These are phyloP conservation scores for Deakozyma indianensis DNA, from an alignment of 805 yeast genomes.

Conservation along the genomic window DNA sequence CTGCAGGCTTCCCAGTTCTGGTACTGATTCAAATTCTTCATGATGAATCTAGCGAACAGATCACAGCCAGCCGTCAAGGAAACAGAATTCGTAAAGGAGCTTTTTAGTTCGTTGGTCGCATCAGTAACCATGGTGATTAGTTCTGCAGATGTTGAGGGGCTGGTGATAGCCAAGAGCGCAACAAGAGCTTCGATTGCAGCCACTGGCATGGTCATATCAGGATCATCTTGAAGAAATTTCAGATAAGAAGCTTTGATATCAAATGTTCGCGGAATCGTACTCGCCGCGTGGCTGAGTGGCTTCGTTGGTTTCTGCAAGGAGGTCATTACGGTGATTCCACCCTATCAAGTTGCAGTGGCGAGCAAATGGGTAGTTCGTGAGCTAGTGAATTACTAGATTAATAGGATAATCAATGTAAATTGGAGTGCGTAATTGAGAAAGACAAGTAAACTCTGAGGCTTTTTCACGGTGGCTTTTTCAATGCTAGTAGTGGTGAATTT, in stretches of 20 bases:
- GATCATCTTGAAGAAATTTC: slow-evolving; percentile 69
- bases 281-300: no score
- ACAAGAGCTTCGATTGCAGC: slow-evolving; percentile 96
- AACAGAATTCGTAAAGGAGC: slow-evolving; percentile 76
- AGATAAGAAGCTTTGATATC: slow-evolving; percentile 75
- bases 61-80: slow-evolving; percentile 97
- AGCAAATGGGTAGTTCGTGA: no score
- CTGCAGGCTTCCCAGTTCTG: slow-evolving; percentile 94
- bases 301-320: no score
- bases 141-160: slow-evolving; percentile 90
- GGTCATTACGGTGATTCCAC: no score
- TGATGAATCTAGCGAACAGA: slow-evolving; percentile 82
- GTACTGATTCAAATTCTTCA: slow-evolving; percentile 68
- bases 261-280: slow-evolving; percentile 31
- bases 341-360: no score
- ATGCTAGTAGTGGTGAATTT: no score
- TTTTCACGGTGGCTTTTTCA: no score
- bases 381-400: no score
- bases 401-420: no score
- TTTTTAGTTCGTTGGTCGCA: slow-evolving; percentile 61
- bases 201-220: slow-evolving; percentile 98
- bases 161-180: slow-evolving; percentile 62
- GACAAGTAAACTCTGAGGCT: no score
- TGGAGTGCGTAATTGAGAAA: no score
- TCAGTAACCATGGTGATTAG: slow-evolving; percentile 66